A percentile compares a stretch with the other conserved stretches of the same genome.
These are phyloP conservation scores for Aspergillus arachidicola DNA, from an alignment of 2,329 filamentous ascomycete species.

Conservation along the genomic window DNA sequence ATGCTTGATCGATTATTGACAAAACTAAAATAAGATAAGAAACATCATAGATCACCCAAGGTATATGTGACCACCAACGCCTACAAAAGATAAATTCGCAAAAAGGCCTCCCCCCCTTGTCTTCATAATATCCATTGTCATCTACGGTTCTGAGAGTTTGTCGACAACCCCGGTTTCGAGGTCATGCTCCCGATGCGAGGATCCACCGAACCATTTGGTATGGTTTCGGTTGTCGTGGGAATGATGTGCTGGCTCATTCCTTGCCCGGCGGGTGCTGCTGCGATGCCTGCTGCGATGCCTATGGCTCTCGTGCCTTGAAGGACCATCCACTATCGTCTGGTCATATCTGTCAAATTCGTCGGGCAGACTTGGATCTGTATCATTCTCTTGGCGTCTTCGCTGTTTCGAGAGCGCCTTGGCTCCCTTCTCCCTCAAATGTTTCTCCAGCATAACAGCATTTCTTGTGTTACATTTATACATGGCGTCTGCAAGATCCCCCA, in stretches of 20 bases:
- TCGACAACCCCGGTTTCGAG: constrained; percentile 35
- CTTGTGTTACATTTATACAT: constrained; percentile 52
- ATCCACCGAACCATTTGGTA: constrained; percentile 34
- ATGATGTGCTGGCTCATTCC: constrained; percentile 28
- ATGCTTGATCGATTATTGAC: not conserved
- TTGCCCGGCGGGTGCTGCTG: constrained; percentile 23
- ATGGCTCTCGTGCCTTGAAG: constrained; percentile 16
- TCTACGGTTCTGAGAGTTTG: constrained; percentile 15
- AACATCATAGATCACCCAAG: not conserved
- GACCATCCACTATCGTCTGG: constrained; percentile 27
- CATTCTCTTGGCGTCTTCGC: constrained; percentile 25
- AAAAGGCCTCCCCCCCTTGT: not conserved
- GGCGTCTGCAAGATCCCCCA: constrained; percentile 52
- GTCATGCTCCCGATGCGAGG: constrained; percentile 29
- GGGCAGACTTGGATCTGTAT: constrained; percentile 40
- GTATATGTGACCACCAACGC: not conserved
- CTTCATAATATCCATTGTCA: constrained; percentile 5
- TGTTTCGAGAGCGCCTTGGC: constrained; percentile 33
- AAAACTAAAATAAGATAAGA: constrained; percentile 10
- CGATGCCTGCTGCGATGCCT: constrained; percentile 22
- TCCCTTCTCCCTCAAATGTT: constrained; percentile 46
- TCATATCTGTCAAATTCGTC: constrained; percentile 43
- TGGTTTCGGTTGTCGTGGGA: constrained; percentile 27
- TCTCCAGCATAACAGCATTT: constrained; percentile 50
- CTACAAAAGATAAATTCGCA: not conserved